Evolutionary conservation across 495 filamentous ascomycete species (phyloP).

Genomic region (Neurospora tetrasperma): DNA sequence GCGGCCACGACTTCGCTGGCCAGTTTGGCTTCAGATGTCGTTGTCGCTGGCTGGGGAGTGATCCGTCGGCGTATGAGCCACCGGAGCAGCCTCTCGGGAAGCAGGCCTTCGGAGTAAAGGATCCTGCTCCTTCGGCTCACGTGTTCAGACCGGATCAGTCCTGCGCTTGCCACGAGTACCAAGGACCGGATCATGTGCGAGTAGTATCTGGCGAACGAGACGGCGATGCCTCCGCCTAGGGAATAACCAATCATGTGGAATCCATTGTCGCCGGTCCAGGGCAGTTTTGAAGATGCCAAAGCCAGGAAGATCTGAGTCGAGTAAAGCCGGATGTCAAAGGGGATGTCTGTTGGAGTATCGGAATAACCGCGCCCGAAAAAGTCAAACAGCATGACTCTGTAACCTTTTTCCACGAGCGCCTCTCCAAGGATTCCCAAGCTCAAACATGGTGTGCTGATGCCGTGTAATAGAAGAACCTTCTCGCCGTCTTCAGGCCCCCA

Average conservation of each 20-base stretch:
- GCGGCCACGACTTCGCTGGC: constrained; percentile 19
- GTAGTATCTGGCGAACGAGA: constrained; percentile 60
- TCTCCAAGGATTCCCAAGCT: constrained; percentile 54
- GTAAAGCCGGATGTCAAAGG: constrained; percentile 63
- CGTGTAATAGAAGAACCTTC: constrained; percentile 69
- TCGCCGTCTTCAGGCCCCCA: constrained; percentile 64
- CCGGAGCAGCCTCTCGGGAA: constrained; percentile 45
- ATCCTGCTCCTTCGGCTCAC: constrained; percentile 30
- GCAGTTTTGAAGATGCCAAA: constrained; percentile 51
- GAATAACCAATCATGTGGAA: constrained; percentile 77
- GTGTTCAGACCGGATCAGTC: constrained; percentile 37
- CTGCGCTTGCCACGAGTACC: constrained; percentile 66
- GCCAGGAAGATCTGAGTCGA: constrained; percentile 62
- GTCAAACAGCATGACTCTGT: constrained; percentile 69
- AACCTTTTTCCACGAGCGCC: constrained; percentile 55
- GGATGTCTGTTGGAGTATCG: constrained; percentile 53
- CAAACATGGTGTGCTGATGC: constrained; percentile 68
- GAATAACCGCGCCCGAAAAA: constrained; percentile 76
- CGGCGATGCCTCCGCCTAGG: constrained; percentile 67
- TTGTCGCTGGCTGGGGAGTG: constrained; percentile 13
- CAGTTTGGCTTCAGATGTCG: constrained; percentile 17
- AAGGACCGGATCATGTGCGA: constrained; percentile 56
- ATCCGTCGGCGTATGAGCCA: constrained; percentile 47
- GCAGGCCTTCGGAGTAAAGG: constrained; percentile 31
- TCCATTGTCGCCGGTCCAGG: constrained; percentile 35